Evolutionary conservation across 2,329 filamentous ascomycete genomes (phyloP), one percentile per base, ranked within the genome.

Genomic region (Epichloe typhina): DNA sequence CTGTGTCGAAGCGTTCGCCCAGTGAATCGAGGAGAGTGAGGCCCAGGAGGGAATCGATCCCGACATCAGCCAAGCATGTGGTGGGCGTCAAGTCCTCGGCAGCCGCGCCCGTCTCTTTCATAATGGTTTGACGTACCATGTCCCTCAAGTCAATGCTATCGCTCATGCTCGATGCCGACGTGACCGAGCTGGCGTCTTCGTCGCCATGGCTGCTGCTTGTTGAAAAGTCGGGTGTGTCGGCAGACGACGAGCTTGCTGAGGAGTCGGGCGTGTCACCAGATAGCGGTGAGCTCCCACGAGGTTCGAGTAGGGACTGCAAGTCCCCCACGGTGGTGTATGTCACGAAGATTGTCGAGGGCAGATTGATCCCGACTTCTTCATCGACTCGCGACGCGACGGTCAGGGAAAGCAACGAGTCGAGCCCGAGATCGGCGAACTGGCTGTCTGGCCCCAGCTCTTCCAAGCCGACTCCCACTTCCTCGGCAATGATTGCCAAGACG

Each of bases 371-470:
- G 9, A 81, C 61, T 37, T 80, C 75, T 59, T 80, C 77, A 23
- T 74, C 72, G 45, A 81, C 69, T 45, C 73, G 69, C 33, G 73
- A 75, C 45, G 69, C 70, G 40, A 81, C 74, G 8, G 75, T 77
- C 44, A 82, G 63, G 5, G 74, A 70, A 73, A 81, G 77, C 38
- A 82, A 66, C 2, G 77, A 81, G 60, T 82, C 77, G 15, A 79
- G 73, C 38, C 77, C 77, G 11, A 80, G 35, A 13, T 31, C 33
- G 8, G 41, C 49, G 33, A 56, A 46, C 33, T 49, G 7, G 12
- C 33, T 38, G 13, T 39, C 35, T 37, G 35, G 44, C 13, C 48
- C 31, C 23, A 54, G 39, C 11, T 53, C 53, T 2, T 33, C 26
- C 17, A 49, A 19, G 0, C 53, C 13, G 3, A 42, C 49, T 3